A percentile compares a stretch with the other conserved stretches of the same genome.
Evolutionary conservation across 192 early-diverging fungal genomes (phyloP).

Genomic region (Coemansia sp.): DNA sequence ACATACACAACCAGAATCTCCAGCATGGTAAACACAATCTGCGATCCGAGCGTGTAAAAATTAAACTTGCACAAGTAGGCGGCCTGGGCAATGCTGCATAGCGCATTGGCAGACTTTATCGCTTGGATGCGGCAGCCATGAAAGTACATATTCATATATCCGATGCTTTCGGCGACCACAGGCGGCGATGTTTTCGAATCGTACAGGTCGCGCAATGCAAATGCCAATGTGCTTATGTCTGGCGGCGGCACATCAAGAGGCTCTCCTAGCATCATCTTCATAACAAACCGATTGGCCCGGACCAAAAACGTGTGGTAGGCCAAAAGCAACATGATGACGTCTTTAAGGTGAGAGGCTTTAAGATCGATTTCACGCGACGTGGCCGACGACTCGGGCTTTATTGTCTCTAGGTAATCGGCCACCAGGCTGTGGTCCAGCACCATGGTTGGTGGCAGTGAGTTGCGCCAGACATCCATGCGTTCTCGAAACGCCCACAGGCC

Average conservation of each 20-base stretch:
- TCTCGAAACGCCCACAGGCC: slow-evolving; percentile 42
- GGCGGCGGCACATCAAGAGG: slow-evolving; percentile 38
- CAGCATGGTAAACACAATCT: slow-evolving; percentile 27
- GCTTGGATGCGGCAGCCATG: slow-evolving; percentile 47
- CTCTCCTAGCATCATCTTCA: slow-evolving; percentile 52
- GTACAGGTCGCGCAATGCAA: slow-evolving; percentile 45
- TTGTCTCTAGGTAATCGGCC: slow-evolving; percentile 27
- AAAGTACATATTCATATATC: slow-evolving; percentile 44
- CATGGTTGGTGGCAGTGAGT: slow-evolving; percentile 27
- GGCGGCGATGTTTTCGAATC: slow-evolving; percentile 23
- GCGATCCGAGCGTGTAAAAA: slow-evolving; percentile 41
- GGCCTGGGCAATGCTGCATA: slow-evolving; percentile 36
- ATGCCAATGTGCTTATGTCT: slow-evolving; percentile 30
- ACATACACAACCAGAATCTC: slow-evolving; percentile 26
- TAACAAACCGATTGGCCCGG: slow-evolving; percentile 44
- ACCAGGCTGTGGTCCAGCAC: slow-evolving; percentile 31
- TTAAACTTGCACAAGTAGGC: slow-evolving; percentile 38
- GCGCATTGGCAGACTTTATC: slow-evolving; percentile 27
- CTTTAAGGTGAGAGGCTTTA: slow-evolving; percentile 38
- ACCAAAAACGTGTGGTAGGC: slow-evolving; percentile 43
- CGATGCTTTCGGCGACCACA: slow-evolving; percentile 19
- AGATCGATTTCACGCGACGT: slow-evolving; percentile 39
- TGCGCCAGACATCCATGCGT: slow-evolving; percentile 45
- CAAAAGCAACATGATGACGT: slow-evolving; percentile 33
- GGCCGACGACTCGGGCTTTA: slow-evolving; percentile 21